These are phyloP conservation scores for Ligustrum vulgare DNA, from an alignment of 257 asterid species.

Conservation along the genomic window DNA sequence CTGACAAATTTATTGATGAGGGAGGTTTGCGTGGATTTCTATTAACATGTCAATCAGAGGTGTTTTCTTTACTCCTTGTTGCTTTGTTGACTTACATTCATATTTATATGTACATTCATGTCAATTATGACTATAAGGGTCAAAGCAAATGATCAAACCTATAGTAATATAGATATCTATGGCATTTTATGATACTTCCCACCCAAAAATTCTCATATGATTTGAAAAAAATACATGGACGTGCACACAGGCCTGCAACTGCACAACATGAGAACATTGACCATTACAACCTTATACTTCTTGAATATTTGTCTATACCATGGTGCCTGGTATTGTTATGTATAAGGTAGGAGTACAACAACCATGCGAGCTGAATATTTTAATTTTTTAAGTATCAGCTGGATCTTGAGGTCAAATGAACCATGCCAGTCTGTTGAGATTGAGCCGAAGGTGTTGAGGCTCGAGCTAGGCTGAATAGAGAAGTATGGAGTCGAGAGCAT, in stretches of 20 bases:
- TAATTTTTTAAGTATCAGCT: too few species aligned
- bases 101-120: not conserved
- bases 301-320: not conserved
- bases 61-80: conserved; percentile 36
- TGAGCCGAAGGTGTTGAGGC: not conserved
- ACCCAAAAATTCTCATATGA: not conserved
- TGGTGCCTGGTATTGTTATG: not conserved
- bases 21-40: conserved; percentile 64
- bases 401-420: not conserved
- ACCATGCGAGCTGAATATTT: too few species aligned
- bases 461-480: not conserved
- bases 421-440: not conserved
- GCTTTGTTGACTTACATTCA: conserved; percentile 15
- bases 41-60: conserved; percentile 82
- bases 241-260: not conserved
- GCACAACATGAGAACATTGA: conserved; percentile 2
- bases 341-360: not conserved
- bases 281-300: not conserved
- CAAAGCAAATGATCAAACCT: not conserved
- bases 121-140: not conserved
- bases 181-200: not conserved
- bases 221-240: not conserved
- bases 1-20: conserved; percentile 56
- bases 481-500: not conserved
- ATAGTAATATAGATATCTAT: not conserved